Evolutionary conservation across 441 rosid genomes (phyloP).

Genomic region (Populus hybrid): DNA sequence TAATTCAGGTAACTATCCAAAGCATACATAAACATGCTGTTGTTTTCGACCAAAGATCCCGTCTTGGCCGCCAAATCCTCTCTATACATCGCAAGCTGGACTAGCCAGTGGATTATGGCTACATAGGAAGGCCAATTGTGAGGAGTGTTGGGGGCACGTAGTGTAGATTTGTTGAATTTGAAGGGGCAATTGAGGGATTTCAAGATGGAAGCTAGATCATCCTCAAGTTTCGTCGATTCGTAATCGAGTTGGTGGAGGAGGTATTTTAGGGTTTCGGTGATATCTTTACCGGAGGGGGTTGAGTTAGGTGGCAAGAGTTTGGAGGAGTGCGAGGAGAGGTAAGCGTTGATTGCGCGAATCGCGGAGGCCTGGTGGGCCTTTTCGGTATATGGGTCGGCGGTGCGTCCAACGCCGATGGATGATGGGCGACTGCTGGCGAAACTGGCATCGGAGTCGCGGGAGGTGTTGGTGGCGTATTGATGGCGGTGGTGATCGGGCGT

Average conservation of each 20-base stretch:
- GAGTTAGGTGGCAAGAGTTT: conserved; percentile 35
- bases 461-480: conserved; percentile 19
- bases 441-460: conserved; percentile 87
- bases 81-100: conserved; percentile 48
- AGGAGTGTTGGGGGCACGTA: conserved; percentile 77
- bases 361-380: conserved; percentile 53
- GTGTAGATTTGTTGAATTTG: conserved; percentile 70
- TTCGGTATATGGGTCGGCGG: conserved; percentile 47
- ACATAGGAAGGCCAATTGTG: conserved; percentile 87
- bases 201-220: conserved; percentile 56
- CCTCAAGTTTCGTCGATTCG: conserved; percentile 55
- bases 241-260: conserved; percentile 50
- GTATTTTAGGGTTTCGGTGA: conserved; percentile 55
- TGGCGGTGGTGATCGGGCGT: conserved; percentile 41
- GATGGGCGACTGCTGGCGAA: conserved; percentile 91
- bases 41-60: conserved; percentile 30
- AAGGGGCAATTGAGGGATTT: conserved; percentile 58
- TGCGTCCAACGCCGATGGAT: conserved; percentile 49
- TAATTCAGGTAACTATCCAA: conserved; percentile 53
- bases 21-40: conserved; percentile 41
- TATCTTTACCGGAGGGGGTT: conserved; percentile 62
- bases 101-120: conserved; percentile 70
- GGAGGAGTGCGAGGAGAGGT: conserved; percentile 55
- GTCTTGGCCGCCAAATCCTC: conserved; percentile 34
- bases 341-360: conserved; percentile 58